Evolutionary conservation across 1,284 basidiomycete species (phyloP).

Genomic region (Heterobasidion irregulare): DNA sequence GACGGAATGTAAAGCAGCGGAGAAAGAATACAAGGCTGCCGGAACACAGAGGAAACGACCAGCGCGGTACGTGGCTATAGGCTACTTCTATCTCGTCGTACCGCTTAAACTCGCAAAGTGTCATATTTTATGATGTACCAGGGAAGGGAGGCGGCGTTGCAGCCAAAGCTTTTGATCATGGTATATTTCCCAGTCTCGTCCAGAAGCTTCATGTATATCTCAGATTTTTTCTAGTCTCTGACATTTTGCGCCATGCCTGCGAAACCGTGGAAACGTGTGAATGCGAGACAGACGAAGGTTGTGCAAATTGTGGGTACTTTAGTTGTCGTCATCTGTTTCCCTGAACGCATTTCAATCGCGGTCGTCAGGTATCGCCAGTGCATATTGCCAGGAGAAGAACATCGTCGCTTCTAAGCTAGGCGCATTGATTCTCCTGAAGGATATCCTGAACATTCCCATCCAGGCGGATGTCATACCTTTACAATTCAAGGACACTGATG

Average conservation of each 20-base stretch:
- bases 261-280: slow-evolving; percentile 57
- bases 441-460: slow-evolving; percentile 49
- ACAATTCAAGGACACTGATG: slow-evolving; percentile 10
- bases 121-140: slow-evolving; percentile 78
- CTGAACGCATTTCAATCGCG: neutral
- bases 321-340: neutral
- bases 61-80: slow-evolving; percentile 43
- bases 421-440: slow-evolving; percentile 59
- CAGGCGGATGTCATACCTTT: slow-evolving; percentile 34
- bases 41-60: slow-evolving; percentile 66
- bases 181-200: slow-evolving; percentile 30
- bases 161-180: slow-evolving; percentile 78
- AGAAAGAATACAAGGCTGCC: slow-evolving; percentile 68
- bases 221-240: slow-evolving; percentile 33
- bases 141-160: slow-evolving; percentile 69
- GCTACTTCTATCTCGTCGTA: neutral
- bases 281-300: slow-evolving; percentile 60
- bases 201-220: neutral
- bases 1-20: slow-evolving; percentile 79
- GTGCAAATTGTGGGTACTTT: slow-evolving; percentile 56
- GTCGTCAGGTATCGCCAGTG: slow-evolving; percentile 50
- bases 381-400: slow-evolving; percentile 59
- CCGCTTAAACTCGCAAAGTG: slow-evolving; percentile 28
- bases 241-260: slow-evolving; percentile 58
- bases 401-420: slow-evolving; percentile 63